A percentile compares a stretch with the other conserved stretches of the same genome.
phyloP scores from a whole-genome alignment of 1,284 basidiomycete species.

The Irpex lacteus region DNA sequence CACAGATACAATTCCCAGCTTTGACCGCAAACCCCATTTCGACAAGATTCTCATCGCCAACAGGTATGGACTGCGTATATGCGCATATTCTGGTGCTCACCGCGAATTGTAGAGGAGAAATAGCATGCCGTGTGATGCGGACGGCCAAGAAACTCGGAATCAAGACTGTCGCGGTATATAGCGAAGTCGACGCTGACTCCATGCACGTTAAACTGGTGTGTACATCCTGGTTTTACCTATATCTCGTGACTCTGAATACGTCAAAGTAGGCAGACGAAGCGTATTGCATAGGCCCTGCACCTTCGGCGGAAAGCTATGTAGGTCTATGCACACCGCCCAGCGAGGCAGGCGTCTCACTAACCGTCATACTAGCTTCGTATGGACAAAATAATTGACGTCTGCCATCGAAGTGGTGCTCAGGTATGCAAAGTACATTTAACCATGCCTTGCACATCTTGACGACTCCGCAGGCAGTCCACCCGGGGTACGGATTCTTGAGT shows the following conservation, averaged over 20 bases:
- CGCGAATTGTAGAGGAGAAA: conserved; percentile 72
- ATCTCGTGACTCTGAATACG: background rate
- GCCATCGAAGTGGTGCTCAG: conserved; percentile 79
- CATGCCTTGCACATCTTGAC: background rate
- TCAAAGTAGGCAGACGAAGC: conserved; percentile 85
- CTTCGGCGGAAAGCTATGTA: conserved; percentile 87
- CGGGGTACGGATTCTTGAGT: conserved; percentile 88
- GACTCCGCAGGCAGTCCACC: conserved; percentile 69
- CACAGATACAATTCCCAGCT: background rate
- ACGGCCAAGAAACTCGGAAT: conserved; percentile 88
- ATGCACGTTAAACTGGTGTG: conserved; percentile 76
- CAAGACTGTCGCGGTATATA: conserved; percentile 88
- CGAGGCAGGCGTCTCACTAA: background rate
- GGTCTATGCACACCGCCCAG: conserved; percentile 27
- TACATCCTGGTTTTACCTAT: background rate
- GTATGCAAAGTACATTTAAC: conserved; percentile 35
- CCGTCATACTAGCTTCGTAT: conserved; percentile 64
- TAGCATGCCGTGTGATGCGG: conserved; percentile 89
- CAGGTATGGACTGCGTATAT: conserved; percentile 39
- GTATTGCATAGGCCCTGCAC: conserved; percentile 89
- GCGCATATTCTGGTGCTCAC: background rate
- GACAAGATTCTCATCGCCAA: conserved; percentile 88
- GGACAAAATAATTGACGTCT: conserved; percentile 87
- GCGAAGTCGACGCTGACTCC: conserved; percentile 77
- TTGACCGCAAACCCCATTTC: conserved; percentile 51